Evolutionary conservation across 176 grass and related monocot genomes (phyloP).

Genomic region (Oryza rufipogon): DNA sequence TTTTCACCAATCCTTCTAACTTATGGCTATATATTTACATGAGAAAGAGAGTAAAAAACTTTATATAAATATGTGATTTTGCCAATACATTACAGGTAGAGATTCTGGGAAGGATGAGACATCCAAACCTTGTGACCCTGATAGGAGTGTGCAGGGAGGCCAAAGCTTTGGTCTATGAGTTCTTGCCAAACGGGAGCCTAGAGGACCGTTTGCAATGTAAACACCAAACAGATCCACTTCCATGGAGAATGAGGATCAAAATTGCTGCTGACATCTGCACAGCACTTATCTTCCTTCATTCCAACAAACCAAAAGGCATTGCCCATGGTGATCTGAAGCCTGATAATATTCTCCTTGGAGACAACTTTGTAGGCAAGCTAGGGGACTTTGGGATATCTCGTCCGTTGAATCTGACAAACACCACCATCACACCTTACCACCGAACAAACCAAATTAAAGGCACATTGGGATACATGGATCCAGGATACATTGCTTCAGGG

Average conservation of each 20-base stretch:
- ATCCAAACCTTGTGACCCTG: slow-evolving; percentile 73
- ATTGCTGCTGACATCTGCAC: slow-evolving; percentile 72
- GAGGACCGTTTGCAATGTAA: slow-evolving; percentile 60
- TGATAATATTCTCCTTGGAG: slow-evolving; percentile 65
- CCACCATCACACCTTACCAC: slow-evolving; percentile 59
- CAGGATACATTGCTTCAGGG: slow-evolving; percentile 58
- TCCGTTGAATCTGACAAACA: slow-evolving; percentile 56
- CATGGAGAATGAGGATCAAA: slow-evolving; percentile 57
- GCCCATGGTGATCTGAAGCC: slow-evolving; percentile 83
- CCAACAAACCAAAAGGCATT: slow-evolving; percentile 49
- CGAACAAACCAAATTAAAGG: slow-evolving; percentile 64
- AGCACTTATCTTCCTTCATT: slow-evolving; percentile 74
- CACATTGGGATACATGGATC: slow-evolving; percentile 36
- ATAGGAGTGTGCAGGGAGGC: slow-evolving; percentile 68
- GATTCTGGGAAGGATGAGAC: slow-evolving; percentile 57
- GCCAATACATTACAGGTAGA: slow-evolving; percentile 56
- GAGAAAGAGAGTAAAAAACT: neutral
- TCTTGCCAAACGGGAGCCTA: slow-evolving; percentile 64
- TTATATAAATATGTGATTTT: neutral
- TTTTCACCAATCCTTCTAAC: slow-evolving; percentile 13
- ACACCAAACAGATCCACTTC: slow-evolving; percentile 35
- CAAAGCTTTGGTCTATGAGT: slow-evolving; percentile 64
- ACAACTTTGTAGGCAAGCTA: slow-evolving; percentile 55
- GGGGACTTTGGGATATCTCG: slow-evolving; percentile 82
- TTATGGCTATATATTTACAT: neutral